These are phyloP conservation scores for Solanum piurae DNA, from an alignment of 257 asterid genomes.

Conservation along the genomic window DNA sequence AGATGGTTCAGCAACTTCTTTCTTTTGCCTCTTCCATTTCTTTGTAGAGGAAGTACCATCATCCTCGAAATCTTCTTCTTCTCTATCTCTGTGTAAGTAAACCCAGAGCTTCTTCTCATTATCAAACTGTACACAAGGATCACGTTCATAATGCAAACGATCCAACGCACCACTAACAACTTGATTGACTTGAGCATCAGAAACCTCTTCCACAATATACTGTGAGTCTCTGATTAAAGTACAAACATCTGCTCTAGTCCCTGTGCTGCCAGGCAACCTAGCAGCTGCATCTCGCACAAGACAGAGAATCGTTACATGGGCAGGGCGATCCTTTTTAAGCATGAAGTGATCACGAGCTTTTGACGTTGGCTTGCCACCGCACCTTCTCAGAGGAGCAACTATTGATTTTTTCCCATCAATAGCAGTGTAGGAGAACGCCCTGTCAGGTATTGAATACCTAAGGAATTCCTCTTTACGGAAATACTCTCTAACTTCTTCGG, in stretches of 20 bases:
- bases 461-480: constrained; percentile 89
- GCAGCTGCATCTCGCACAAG: constrained; percentile 99
- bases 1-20: constrained; percentile 66
- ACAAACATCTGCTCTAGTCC: constrained; percentile 97
- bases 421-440: constrained; percentile 87
- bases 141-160: constrained; percentile 94
- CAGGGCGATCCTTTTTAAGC: constrained; percentile 93
- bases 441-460: constrained; percentile 91
- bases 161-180: constrained; percentile 98
- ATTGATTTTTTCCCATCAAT: constrained; percentile 91
- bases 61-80: constrained; percentile 98
- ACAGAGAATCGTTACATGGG: constrained; percentile 95
- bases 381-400: constrained; percentile 96
- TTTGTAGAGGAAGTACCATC: constrained; percentile 98
- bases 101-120: constrained; percentile 97
- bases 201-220: constrained; percentile 81
- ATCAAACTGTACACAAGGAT: constrained; percentile 95
- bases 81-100: constrained; percentile 86
- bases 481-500: constrained; percentile 81
- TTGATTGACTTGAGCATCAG: constrained; percentile 92
- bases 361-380: constrained; percentile 99
- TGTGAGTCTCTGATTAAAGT: constrained; percentile 94
- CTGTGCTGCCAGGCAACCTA: constrained; percentile 96
- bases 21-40: constrained; percentile 95
- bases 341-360: constrained; percentile 98